These are phyloP conservation scores for Ophiostoma perfectum DNA, from an alignment of 2,329 filamentous ascomycete genomes.

Conservation along the genomic window DNA sequence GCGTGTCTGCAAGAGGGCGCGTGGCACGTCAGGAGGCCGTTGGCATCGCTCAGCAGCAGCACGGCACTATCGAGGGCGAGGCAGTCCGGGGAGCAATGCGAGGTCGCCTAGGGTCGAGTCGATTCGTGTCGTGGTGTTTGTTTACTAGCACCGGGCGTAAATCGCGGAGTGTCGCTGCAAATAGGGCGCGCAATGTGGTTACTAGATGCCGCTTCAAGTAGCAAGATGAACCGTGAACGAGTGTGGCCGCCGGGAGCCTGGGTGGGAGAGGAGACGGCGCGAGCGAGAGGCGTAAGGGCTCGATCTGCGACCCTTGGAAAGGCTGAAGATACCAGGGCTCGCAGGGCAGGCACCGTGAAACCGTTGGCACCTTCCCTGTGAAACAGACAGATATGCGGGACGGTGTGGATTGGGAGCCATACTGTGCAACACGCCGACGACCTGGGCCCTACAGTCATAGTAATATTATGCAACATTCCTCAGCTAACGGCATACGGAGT, in stretches of 20 bases:
- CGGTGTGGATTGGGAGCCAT: neutral
- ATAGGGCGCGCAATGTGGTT: neutral
- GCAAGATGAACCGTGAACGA: neutral
- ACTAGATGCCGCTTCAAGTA: neutral
- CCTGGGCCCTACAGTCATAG: neutral
- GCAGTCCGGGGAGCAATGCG: neutral
- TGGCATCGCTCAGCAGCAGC: neutral
- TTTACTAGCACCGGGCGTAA: neutral
- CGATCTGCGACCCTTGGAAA: neutral
- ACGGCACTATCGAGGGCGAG: neutral
- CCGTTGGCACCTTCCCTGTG: slow-evolving; percentile 11
- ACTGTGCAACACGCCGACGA: neutral
- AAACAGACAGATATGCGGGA: neutral
- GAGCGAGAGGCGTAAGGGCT: neutral
- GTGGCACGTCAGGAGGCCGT: neutral
- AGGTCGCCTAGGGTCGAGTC: neutral
- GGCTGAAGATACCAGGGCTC: slow-evolving; percentile 9
- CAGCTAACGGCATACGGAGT: neutral
- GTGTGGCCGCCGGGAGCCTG: neutral
- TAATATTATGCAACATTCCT: no score
- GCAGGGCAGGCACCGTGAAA: slow-evolving; percentile 12
- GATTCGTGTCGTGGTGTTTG: neutral
- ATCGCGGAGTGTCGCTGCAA: no score
- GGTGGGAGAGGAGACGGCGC: neutral
- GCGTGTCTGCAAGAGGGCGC: neutral